phyloP scores from a whole-genome alignment of 1,139 yeast genomes.

The Wickerhamomyces sp. region DNA sequence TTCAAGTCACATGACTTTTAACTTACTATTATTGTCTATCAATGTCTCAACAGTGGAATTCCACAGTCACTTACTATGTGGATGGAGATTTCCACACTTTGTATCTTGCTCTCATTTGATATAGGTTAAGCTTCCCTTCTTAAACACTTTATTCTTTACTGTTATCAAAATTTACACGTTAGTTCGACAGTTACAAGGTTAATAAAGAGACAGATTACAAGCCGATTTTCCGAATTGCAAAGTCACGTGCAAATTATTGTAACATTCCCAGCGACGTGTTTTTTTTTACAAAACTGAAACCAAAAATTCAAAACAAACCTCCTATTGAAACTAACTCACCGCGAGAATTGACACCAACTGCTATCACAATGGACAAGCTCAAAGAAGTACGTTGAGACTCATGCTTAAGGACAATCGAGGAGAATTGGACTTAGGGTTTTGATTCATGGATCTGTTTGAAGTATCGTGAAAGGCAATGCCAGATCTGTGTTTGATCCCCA shows the following conservation, averaged over 20 bases:
- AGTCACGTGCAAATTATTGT: neutral
- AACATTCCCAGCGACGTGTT: neutral
- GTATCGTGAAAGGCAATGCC: neutral
- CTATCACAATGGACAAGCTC: conserved; percentile 19
- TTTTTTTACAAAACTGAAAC: neutral
- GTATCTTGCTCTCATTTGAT: too few species aligned
- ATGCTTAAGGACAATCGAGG: too few species aligned
- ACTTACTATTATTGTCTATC: too few species aligned
- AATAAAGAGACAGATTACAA: too few species aligned
- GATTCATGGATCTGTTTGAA: neutral
- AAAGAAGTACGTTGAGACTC: conserved; percentile 17
- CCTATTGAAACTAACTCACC: neutral
- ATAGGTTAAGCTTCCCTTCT: too few species aligned
- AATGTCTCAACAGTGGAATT: too few species aligned
- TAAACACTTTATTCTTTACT: too few species aligned
- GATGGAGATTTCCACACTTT: too few species aligned
- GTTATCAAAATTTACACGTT: too few species aligned
- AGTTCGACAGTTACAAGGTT: too few species aligned
- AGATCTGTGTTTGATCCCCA: neutral
- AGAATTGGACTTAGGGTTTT: neutral
- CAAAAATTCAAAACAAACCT: neutral
- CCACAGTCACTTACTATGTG: too few species aligned
- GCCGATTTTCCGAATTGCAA: too few species aligned
- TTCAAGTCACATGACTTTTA: neutral
- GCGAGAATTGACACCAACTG: neutral